phyloP scores from a whole-genome alignment of 164 flowering plant species.

The Nelumbo lutea region DNA sequence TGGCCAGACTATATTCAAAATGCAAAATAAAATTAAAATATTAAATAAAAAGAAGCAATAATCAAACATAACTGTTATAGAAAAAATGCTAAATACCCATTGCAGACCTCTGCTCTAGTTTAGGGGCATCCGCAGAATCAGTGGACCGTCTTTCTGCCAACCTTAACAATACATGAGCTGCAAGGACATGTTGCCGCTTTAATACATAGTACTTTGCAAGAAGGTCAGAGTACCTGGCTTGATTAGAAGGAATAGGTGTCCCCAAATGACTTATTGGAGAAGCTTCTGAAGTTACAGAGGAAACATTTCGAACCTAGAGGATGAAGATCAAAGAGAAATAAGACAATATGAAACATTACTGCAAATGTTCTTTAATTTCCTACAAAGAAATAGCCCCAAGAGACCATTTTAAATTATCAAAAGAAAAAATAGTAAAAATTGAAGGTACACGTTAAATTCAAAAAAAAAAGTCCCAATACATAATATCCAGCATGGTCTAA shows the following conservation, averaged over 20 bases:
- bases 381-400: too few species aligned
- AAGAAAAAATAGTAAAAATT: not conserved
- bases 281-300: slow-evolving; percentile 37
- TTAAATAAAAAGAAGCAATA: not conserved
- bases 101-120: slow-evolving; percentile 71
- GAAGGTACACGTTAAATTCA: not conserved
- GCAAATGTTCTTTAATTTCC: too few species aligned
- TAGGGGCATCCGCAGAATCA: slow-evolving; percentile 49
- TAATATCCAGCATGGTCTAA: slow-evolving; percentile 3
- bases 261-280: slow-evolving; percentile 45
- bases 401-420: too few species aligned
- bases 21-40: not conserved
- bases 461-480: slow-evolving; percentile 2
- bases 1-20: not conserved
- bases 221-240: slow-evolving; percentile 79
- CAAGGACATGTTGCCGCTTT: slow-evolving; percentile 89
- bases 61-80: slow-evolving; percentile 1
- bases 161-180: slow-evolving; percentile 83
- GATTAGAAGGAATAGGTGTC: slow-evolving; percentile 34
- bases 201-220: slow-evolving; percentile 87
- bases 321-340: slow-evolving; percentile 7
- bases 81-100: not conserved
- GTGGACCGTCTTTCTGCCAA: slow-evolving; percentile 82
- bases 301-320: slow-evolving; percentile 45
- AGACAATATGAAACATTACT: not conserved